Evolutionary conservation across 106 monocot species (phyloP).

Genomic region (Ottelia alismoides): DNA sequence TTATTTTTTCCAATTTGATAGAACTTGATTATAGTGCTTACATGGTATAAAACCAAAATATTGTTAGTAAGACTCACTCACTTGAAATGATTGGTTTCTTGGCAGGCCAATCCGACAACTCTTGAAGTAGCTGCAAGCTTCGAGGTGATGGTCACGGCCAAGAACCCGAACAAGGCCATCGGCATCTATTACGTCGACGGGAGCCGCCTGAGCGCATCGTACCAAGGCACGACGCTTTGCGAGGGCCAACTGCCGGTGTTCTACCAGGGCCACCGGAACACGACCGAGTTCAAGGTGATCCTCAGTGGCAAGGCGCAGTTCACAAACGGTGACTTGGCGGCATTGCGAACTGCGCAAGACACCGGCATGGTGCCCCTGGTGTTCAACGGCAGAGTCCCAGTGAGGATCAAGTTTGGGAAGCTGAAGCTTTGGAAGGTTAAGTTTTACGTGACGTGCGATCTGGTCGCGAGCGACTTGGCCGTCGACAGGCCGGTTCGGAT

Average conservation of each 20-base stretch:
- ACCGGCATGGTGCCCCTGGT: conserved; percentile 51
- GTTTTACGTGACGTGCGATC: conserved; percentile 37
- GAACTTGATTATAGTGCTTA: no score
- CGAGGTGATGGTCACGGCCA: conserved; percentile 44
- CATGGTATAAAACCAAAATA: no score
- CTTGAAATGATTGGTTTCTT: no score
- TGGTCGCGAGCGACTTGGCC: conserved; percentile 38
- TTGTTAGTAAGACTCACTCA: no score
- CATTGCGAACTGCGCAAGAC: conserved; percentile 37
- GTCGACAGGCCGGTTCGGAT: conserved; percentile 24
- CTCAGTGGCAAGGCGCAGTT: conserved; percentile 41
- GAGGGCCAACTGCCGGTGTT: conserved; percentile 63
- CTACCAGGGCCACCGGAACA: conserved; percentile 93
- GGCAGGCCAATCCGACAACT: no score
- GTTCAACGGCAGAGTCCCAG: conserved; percentile 58
- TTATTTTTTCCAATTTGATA: no score
- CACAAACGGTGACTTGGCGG: conserved; percentile 10
- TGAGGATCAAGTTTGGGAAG: conserved; percentile 63
- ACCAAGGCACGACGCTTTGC: conserved; percentile 32
- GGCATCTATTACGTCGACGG: conserved; percentile 75
- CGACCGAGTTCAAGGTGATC: conserved; percentile 30
- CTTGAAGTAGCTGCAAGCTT: conserved; percentile 31
- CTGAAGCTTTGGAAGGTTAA: conserved; percentile 67
- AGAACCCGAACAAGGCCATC: conserved; percentile 75
- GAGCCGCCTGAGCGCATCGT: conserved; percentile 51